Conservation (phyloP, 176 grass and related monocot genomes). For the Luzula sylvatica region DNA sequence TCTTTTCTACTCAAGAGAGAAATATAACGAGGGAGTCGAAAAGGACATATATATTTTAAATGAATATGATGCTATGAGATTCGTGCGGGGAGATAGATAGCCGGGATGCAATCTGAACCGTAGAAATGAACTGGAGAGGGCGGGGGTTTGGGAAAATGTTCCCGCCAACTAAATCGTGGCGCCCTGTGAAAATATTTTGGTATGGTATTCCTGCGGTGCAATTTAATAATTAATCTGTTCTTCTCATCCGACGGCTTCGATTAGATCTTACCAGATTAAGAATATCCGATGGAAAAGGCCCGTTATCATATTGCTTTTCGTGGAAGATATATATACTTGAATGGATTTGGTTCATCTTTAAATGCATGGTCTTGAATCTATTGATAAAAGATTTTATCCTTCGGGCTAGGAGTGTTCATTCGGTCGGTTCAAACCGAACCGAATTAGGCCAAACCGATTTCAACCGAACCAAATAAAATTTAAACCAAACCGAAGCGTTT, state of each 20-base stretch:
- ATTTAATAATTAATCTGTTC: neutral
- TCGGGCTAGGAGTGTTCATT: no score
- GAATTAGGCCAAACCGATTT: no score
- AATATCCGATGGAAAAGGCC: no score
- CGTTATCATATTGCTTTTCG: no score
- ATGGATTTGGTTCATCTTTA: no score
- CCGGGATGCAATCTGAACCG: neutral
- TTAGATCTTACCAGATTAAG: neutral
- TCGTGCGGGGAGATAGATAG: neutral
- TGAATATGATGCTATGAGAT: neutral
- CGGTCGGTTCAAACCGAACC: no score
- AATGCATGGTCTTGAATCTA: no score
- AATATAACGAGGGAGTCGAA: neutral
- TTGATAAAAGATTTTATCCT: no score
- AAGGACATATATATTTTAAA: neutral
- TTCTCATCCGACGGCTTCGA: neutral
- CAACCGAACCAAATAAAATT: no score
- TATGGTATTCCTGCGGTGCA: neutral
- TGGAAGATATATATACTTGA: no score
- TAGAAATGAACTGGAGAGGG: slow-evolving; percentile 7
- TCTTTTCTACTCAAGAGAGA: neutral
- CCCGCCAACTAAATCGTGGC: slow-evolving; percentile 18
- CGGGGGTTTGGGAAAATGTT: slow-evolving; percentile 12
- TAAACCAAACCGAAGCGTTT: no score
- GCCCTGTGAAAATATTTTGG: neutral